Evolutionary conservation across 305 asterid species (phyloP).

Genomic region (Fraxinus paxiana): DNA sequence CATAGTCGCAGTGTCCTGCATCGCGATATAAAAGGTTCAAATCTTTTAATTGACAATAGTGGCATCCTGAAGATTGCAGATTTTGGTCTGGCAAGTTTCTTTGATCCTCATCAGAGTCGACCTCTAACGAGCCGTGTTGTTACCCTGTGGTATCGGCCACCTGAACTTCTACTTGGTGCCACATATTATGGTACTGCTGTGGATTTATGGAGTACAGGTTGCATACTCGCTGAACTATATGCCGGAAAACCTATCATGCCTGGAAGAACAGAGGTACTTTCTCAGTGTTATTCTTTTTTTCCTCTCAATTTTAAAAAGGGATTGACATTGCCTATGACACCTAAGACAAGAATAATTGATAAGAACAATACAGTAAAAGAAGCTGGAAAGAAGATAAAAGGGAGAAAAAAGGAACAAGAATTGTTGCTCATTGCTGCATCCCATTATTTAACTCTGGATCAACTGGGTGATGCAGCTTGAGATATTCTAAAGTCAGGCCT

Average conservation of each 20-base stretch:
- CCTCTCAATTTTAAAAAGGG: background rate
- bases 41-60: conserved; percentile 73
- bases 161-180: conserved; percentile 91
- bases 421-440: background rate
- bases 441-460: background rate
- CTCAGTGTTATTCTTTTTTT: background rate
- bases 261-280: conserved; percentile 83
- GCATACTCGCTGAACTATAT: conserved; percentile 80
- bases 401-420: background rate
- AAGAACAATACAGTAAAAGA: background rate
- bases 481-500: background rate
- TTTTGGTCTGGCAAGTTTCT: conserved; percentile 86
- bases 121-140: conserved; percentile 91
- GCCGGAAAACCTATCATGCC: conserved; percentile 97
- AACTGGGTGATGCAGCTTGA: background rate
- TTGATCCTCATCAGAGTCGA: conserved; percentile 64
- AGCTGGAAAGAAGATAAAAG: background rate
- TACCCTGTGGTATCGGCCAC: conserved; percentile 92
- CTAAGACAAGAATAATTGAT: background rate
- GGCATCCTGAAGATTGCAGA: conserved; percentile 87
- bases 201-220: conserved; percentile 93
- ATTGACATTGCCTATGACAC: background rate
- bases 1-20: conserved; percentile 78
- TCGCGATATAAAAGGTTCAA: conserved; percentile 93
- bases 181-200: conserved; percentile 77